phyloP scores from a whole-genome alignment of 495 filamentous ascomycete species.

The Pseudevernia furfuracea region DNA sequence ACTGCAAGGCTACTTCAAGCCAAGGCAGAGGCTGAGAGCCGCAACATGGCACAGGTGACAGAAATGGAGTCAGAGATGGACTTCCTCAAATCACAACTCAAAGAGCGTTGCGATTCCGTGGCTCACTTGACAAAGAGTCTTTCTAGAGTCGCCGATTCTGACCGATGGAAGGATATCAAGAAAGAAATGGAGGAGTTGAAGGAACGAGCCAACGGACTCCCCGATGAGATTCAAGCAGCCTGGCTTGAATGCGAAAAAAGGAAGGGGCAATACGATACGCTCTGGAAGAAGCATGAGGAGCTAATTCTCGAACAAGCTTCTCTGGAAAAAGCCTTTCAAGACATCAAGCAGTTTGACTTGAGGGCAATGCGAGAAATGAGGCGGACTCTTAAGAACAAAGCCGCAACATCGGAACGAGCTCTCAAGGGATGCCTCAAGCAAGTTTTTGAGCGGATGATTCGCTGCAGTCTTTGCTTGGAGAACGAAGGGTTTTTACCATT shows the following conservation, averaged over 20 bases:
- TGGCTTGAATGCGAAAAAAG: background rate
- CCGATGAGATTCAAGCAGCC: background rate
- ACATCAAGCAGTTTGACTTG: background rate
- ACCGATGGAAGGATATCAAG: background rate
- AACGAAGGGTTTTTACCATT: background rate
- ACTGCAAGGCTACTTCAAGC: background rate
- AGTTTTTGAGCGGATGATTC: background rate
- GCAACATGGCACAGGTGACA: background rate
- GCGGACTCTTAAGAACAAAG: background rate
- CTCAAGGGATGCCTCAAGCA: background rate
- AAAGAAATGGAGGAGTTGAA: background rate
- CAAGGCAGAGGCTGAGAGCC: background rate
- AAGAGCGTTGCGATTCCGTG: background rate
- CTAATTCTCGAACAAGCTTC: background rate
- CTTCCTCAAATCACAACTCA: background rate
- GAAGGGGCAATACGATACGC: background rate
- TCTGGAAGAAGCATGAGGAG: background rate
- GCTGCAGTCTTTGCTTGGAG: background rate
- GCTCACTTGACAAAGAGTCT: background rate
- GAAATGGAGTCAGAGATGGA: background rate
- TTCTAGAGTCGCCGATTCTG: background rate
- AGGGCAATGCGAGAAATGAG: background rate
- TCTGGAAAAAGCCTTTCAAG: background rate
- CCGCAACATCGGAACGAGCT: background rate
- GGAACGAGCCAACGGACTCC: background rate